Percentiles rank a stretch among this genome's conserved stretches.
Conservation (phyloP, 495 filamentous ascomycete genomes). For the Aeminium ludgeri region DNA sequence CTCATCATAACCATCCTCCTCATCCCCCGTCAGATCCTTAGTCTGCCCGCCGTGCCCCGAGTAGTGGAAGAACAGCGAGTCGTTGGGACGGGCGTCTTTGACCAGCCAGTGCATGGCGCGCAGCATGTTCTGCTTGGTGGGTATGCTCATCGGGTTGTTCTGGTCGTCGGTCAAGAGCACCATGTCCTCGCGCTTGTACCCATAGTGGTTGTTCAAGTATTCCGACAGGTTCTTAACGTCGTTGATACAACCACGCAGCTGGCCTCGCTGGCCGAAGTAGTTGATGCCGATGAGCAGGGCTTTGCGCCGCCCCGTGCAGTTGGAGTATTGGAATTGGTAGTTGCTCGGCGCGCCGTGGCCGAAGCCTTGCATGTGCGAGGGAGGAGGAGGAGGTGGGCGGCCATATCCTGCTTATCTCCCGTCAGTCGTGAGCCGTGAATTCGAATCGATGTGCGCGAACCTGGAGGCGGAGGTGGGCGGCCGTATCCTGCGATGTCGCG, state of each 20-base stretch:
- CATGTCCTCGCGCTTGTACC: constrained; percentile 94
- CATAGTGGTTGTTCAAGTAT: constrained; percentile 80
- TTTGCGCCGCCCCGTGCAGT: constrained; percentile 80
- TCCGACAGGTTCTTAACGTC: constrained; percentile 95
- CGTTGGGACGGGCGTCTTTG: constrained; percentile 83
- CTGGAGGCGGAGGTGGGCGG: too few species aligned
- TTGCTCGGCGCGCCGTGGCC: constrained; percentile 59
- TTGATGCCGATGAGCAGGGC: constrained; percentile 94
- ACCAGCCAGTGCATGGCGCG: constrained; percentile 98
- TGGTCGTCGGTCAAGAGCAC: constrained; percentile 95
- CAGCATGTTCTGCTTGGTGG: constrained; percentile 88
- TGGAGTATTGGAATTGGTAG: constrained; percentile 80
- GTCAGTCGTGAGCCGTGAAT: constrained; percentile 2
- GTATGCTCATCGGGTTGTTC: constrained; percentile 91
- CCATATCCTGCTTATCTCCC: not conserved
- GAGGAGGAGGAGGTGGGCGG: constrained; percentile 31
- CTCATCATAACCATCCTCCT: constrained; percentile 92
- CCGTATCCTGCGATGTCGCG: not conserved
- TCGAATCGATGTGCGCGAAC: too few species aligned
- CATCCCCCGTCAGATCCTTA: constrained; percentile 85
- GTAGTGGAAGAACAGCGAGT: constrained; percentile 97
- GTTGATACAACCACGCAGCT: constrained; percentile 91
- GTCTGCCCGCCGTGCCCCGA: constrained; percentile 96
- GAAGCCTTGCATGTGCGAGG: constrained; percentile 46
- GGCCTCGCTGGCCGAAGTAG: constrained; percentile 85